Conservation (phyloP, 106 monocot species). For the Apostasia ramifera region DNA sequence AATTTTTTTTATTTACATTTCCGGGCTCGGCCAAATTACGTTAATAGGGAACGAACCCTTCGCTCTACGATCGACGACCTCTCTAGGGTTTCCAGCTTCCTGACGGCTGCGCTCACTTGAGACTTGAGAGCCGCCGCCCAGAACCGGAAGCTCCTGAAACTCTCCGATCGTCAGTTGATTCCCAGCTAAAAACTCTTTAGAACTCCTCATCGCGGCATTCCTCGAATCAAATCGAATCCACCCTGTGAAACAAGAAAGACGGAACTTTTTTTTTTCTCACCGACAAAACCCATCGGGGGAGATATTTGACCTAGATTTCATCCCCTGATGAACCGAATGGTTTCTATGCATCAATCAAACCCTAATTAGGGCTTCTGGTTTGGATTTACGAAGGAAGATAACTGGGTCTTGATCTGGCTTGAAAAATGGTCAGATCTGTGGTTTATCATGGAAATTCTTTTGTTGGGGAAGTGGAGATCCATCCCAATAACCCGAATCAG, state of each 20-base stretch:
- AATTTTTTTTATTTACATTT: too few species aligned
- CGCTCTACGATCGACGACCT: neutral
- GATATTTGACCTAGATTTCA: slow-evolving; percentile 1
- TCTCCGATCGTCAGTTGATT: slow-evolving; percentile 3
- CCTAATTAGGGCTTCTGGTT: slow-evolving; percentile 8
- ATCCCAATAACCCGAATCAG: slow-evolving; percentile 34
- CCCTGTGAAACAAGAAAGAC: neutral
- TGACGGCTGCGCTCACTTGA: neutral
- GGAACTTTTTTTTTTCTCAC: neutral
- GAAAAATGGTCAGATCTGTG: slow-evolving; percentile 62
- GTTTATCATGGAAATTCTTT: slow-evolving; percentile 57
- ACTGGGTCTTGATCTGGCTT: slow-evolving; percentile 3
- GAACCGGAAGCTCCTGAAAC: slow-evolving; percentile 1
- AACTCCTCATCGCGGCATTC: neutral
- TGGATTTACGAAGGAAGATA: slow-evolving; percentile 3
- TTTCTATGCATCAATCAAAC: neutral
- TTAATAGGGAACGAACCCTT: too few species aligned
- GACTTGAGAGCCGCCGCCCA: neutral
- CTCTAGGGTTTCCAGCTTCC: slow-evolving; percentile 7
- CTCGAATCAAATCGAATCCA: neutral
- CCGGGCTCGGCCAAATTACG: too few species aligned
- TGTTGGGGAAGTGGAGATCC: slow-evolving; percentile 66
- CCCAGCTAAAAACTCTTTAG: neutral
- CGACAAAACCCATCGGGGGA: neutral
- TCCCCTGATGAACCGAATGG: neutral